Evolutionary conservation across 345 rosid genomes (phyloP).

Genomic region (Angophora floribunda): DNA sequence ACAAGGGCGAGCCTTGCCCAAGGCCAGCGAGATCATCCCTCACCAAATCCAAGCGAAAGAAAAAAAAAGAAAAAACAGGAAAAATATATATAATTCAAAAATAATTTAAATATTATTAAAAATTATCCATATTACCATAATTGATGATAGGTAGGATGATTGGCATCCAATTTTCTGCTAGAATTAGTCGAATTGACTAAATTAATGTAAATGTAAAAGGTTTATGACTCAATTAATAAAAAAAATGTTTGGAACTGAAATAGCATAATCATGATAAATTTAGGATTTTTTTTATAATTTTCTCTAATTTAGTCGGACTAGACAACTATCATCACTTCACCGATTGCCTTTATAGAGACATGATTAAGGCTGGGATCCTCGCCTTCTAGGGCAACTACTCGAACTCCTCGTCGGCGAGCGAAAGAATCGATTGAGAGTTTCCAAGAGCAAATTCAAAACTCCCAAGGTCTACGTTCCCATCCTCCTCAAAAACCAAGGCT

Average conservation of each 20-base stretch:
- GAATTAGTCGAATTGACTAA: rapidly evolving
- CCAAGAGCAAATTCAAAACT: neutral
- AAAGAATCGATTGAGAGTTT: neutral
- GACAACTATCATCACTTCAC: rapidly evolving
- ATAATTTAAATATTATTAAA: too few relatives aligned
- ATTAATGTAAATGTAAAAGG: rapidly evolving
- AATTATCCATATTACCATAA: too few relatives aligned
- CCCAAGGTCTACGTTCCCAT: neutral
- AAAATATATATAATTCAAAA: too few relatives aligned
- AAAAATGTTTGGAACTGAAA: too few relatives aligned
- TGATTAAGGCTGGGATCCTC: neutral
- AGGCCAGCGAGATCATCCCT: too few relatives aligned
- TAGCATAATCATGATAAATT: rapidly evolving
- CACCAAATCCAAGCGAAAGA: too few relatives aligned
- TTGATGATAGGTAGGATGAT: too few relatives aligned
- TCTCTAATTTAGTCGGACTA: rapidly evolving
- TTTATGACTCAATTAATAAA: too few relatives aligned
- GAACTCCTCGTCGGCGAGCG: neutral
- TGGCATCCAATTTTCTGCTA: too few relatives aligned
- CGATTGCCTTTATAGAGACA: rapidly evolving
- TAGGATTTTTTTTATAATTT: rapidly evolving
- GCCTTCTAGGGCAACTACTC: neutral
- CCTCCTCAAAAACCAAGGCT: neutral
- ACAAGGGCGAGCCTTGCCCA: too few relatives aligned
- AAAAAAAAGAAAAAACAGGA: too few relatives aligned